Base-by-base conservation (phyloP, 2,329 filamentous ascomycete genomes). In the Talaromyces piceae region DNA sequence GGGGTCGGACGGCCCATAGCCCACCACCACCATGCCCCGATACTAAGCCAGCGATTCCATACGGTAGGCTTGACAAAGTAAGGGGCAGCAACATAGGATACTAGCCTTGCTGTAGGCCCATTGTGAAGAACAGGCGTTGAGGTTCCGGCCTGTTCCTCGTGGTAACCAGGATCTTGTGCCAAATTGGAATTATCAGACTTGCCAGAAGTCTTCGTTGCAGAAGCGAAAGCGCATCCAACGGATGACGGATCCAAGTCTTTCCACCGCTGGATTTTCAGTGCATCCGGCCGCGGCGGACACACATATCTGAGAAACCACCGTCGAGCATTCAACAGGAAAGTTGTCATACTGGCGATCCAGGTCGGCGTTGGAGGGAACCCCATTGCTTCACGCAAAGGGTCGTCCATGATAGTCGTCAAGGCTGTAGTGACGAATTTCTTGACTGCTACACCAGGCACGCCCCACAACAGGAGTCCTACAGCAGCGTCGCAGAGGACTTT, bases 311-410 rank as follows among this genome's bases (percentile, higher is more conserved):
- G 62, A 22, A 77, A 52, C 22, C 82, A 68, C 51, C 76, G 77
- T n/a, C 86, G 80, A 3, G 74, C 30, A 1, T 64, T 60, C 28
- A 88, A 70, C 1, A 78, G 59, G 0, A 62, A 58, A 31, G 78
- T 73, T 7, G 81, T 72, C 0, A 78, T 45, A 1, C 49, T 51
- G 3, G 56, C 31, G 11, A 65, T 63, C 22, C 69, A 61, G 2
- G 61, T 52, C 0, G 69, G 58, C 0, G 75, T 70, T 2, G 69
- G 58, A 0, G 69, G 61, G 37, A 73, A 84, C 81, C 79, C 68
- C 74, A 89, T 88, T 0, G 84, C 81, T 47, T 74, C 75, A 13
- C 85, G 73, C 45, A 88, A 67, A 11, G 79, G 75, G 22, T 82
- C 77, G 20, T 82, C 83, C 77, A 89, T 80, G 47, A 87, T 66